Evolutionary conservation across 1,284 basidiomycete genomes (phyloP).

Genomic region (Malassezia arunalokei): DNA sequence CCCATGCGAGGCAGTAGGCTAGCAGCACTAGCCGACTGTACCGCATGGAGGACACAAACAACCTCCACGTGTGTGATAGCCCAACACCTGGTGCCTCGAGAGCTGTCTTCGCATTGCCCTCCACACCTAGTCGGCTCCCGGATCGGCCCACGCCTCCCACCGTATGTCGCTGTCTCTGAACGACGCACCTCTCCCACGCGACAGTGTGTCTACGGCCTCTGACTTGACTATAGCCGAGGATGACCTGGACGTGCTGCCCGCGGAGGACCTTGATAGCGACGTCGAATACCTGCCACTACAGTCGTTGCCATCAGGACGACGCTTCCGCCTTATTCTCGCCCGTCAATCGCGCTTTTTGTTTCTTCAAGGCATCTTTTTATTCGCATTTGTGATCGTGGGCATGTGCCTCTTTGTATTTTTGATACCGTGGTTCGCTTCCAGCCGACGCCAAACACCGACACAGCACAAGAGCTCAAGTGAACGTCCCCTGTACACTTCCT

Average conservation of each 20-base stretch:
- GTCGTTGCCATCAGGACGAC: background rate
- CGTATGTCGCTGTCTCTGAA: background rate
- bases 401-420: conserved; percentile 1
- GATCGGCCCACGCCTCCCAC: too few relatives aligned
- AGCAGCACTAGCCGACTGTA: background rate
- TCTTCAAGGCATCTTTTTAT: background rate
- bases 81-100: too few relatives aligned
- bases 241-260: background rate
- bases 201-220: conserved; percentile 14
- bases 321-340: background rate
- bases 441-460: background rate
- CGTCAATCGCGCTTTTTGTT: background rate
- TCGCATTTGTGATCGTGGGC: background rate
- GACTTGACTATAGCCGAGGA: conserved; percentile 2
- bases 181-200: background rate
- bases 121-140: too few relatives aligned
- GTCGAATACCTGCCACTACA: background rate
- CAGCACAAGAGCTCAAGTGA: too few relatives aligned
- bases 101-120: too few relatives aligned
- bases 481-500: too few relatives aligned
- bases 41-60: too few relatives aligned
- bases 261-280: background rate
- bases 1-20: background rate
- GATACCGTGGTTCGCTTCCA: conserved; percentile 11
- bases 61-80: too few relatives aligned